Base-by-base conservation (phyloP, 148 eudicot species). In the Rhododendron henanense region DNA sequence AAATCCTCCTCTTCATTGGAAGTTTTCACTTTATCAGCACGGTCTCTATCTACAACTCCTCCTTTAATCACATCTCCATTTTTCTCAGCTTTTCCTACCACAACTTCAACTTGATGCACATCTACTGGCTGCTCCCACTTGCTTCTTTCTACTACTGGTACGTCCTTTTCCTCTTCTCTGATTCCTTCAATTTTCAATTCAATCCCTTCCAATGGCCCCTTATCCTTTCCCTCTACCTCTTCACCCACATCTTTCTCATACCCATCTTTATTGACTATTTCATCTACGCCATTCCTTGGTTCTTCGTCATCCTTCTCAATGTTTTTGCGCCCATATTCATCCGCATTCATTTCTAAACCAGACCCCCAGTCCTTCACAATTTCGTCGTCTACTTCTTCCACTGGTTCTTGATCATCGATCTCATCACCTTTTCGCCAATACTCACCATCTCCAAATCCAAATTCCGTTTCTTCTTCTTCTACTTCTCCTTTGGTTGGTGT, bases 231-330 rank as follows among this genome's bases (percentile, higher is more conserved):
- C 44, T 88, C 87, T 53, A 85, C n/a, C 81, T 73, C 65, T 76
- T 90, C 90, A 16, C 84, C 87, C 41, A 31, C 86, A 86, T 91
- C 91, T 78, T 88, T 93, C 86, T 85, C 90, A 16, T 86, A 88
- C 53, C 80, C 90, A 83, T 88, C 83, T 31, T 85, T 89, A 86
- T 90, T 87, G 51, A 85, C 74, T 33, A 33, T 87, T 75, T 81
- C 89, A 78, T 78, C 82, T 9, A 63, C 28, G 3, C 19, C 39
- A 74, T 81, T 67, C 31, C 45, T 63, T 82, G 71, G 10, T 39
- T 84, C 84, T 21, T 81, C 39, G 19, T 6, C 50, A 75, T 75
- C 48, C 19, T 78, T 78, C 14, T 77, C 87, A 51, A n/a, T 23
- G 41, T 28, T 73, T 71, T 80, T 33, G 15, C 4, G 21, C 7